Evolutionary conservation across 495 filamentous ascomycete species (phyloP).

Genomic region (Tetracladium setigerum): DNA sequence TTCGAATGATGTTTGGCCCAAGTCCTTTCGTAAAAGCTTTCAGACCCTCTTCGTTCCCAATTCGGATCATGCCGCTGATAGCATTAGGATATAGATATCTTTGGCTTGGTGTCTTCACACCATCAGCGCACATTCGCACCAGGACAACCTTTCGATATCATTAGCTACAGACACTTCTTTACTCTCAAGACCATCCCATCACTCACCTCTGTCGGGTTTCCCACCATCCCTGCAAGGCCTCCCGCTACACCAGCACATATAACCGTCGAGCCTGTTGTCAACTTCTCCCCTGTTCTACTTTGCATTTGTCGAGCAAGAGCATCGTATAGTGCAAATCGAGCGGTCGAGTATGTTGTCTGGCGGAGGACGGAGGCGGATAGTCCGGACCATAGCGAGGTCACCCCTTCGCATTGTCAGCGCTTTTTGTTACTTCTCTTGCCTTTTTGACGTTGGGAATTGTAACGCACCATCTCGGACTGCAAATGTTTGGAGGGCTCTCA

Average conservation of each 20-base stretch:
- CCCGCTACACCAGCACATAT: slow-evolving; percentile 42
- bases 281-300: slow-evolving; percentile 12
- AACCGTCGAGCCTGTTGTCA: slow-evolving; percentile 23
- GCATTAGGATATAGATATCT: slow-evolving; percentile 34
- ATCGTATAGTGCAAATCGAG: slow-evolving; percentile 30
- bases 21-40: slow-evolving; percentile 27
- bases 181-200: background rate
- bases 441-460: background rate
- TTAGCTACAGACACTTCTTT: background rate
- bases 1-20: slow-evolving; percentile 29
- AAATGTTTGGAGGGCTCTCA: slow-evolving; percentile 27
- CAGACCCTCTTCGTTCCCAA: slow-evolving; percentile 28
- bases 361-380: slow-evolving; percentile 32
- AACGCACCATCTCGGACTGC: slow-evolving; percentile 28
- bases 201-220: slow-evolving; percentile 60
- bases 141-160: slow-evolving; percentile 41
- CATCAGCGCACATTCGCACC: slow-evolving; percentile 74
- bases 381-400: slow-evolving; percentile 31
- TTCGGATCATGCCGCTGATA: slow-evolving; percentile 23
- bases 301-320: slow-evolving; percentile 23
- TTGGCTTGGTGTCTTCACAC: slow-evolving; percentile 54
- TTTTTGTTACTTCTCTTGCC: background rate
- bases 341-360: slow-evolving; percentile 33
- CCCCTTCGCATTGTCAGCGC: slow-evolving; percentile 11
- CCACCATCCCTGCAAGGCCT: slow-evolving; percentile 67